phyloP scores from a whole-genome alignment of 495 filamentous ascomycete genomes.

The Gamarada debralockiae region DNA sequence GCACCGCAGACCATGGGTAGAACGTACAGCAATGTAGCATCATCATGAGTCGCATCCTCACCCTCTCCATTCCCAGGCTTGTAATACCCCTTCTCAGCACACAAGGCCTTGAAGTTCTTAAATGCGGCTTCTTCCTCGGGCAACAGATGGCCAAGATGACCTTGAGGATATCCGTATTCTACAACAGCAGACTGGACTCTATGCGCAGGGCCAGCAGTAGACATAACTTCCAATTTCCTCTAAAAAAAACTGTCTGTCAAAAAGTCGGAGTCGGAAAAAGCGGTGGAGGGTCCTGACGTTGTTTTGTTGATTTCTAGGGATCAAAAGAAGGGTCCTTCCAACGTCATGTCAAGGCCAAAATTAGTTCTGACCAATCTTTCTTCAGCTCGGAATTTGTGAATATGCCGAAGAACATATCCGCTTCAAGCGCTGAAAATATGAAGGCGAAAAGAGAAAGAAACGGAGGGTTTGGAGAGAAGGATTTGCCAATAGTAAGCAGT shows the following conservation, averaged over 20 bases:
- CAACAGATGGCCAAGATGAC: slow-evolving; percentile 72
- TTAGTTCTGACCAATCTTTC: no score
- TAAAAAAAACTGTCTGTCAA: background rate
- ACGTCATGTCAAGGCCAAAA: no score
- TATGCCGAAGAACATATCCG: no score
- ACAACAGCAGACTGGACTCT: slow-evolving; percentile 28
- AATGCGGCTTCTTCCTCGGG: slow-evolving; percentile 62
- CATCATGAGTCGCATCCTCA: slow-evolving; percentile 62
- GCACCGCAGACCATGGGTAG: background rate
- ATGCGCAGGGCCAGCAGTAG: slow-evolving; percentile 23
- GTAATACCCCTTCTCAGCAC: slow-evolving; percentile 63
- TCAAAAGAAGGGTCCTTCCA: no score
- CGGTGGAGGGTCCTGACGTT: no score
- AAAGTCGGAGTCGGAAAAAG: no score
- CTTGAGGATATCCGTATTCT: slow-evolving; percentile 53
- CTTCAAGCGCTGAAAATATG: no score
- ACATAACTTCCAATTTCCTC: slow-evolving; percentile 10
- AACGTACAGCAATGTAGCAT: slow-evolving; percentile 75
- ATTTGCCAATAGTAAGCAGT: no score
- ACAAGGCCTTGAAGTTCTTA: slow-evolving; percentile 60
- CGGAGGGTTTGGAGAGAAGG: no score
- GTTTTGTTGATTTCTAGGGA: no score
- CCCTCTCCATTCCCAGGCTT: slow-evolving; percentile 39
- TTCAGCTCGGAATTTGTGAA: no score
- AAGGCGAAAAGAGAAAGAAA: no score